A percentile compares a stretch with the other conserved stretches of the same genome.
Conservation (phyloP, 164 flowering plant species). For the Nelumbo lutea region DNA sequence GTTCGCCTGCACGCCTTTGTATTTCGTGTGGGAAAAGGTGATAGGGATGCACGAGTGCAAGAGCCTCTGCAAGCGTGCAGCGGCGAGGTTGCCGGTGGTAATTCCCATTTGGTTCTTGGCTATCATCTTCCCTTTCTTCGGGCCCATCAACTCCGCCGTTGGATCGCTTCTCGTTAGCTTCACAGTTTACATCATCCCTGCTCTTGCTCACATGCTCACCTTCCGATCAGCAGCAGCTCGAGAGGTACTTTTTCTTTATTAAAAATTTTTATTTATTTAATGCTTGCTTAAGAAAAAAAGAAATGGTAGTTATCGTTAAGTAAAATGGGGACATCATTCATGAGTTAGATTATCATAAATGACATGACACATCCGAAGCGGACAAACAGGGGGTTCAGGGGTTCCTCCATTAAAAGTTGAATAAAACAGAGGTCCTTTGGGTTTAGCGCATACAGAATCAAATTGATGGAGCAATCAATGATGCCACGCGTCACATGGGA, state of each 20-base stretch:
- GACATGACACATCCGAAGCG: too few species aligned
- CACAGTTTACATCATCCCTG: slow-evolving; percentile 96
- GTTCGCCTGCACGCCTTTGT: slow-evolving; percentile 93
- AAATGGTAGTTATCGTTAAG: too few species aligned
- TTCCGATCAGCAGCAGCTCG: slow-evolving; percentile 74
- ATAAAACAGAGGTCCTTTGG: too few species aligned
- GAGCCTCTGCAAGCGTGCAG: slow-evolving; percentile 87
- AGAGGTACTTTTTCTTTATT: slow-evolving; percentile 43
- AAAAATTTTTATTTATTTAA: too few species aligned
- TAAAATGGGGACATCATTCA: too few species aligned
- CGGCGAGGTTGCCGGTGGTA: slow-evolving; percentile 92
- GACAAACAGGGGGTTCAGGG: too few species aligned
- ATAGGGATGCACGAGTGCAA: slow-evolving; percentile 93
- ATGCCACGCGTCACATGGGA: background rate
- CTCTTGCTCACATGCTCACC: slow-evolving; percentile 88
- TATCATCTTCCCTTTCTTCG: slow-evolving; percentile 93
- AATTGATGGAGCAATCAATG: too few species aligned
- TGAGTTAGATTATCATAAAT: too few species aligned
- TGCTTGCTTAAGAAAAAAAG: too few species aligned
- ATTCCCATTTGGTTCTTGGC: slow-evolving; percentile 96
- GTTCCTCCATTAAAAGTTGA: too few species aligned
- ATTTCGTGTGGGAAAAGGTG: slow-evolving; percentile 98
- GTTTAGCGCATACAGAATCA: too few species aligned
- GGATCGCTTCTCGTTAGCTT: slow-evolving; percentile 95
- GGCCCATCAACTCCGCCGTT: slow-evolving; percentile 93